Base-by-base conservation (phyloP, 2,329 filamentous ascomycete genomes). In the Plenodomus tracheiphilus region DNA sequence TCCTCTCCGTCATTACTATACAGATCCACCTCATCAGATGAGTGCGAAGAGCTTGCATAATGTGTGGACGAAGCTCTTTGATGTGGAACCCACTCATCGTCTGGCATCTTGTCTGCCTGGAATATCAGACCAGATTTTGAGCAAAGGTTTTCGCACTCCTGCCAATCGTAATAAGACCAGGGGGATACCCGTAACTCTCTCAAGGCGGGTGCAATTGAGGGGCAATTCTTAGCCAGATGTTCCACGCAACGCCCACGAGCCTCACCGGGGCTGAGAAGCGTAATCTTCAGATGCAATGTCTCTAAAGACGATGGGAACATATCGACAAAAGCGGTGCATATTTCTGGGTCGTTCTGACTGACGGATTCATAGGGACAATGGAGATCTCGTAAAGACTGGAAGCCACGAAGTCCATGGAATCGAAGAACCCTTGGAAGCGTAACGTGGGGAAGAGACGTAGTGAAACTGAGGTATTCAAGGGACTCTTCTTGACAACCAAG, bases 11-110 rank as follows among this genome's bases (percentile, higher is more conserved):
- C 36, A 21, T 52, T 41, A 13, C 55, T 50, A 17, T 59, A 61
- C 28, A 61, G 30, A 20, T 57, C 46, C 16, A 57, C 48, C 15
- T 61, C 58, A 39, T 56, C 44, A 2, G 56, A 58, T 4, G 53
- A 54, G 9, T 44, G 39, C 9, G 54, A 52, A 3, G 57, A 55
- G 10, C 47, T 45, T 3, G 46, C 40, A n/a, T 52, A 47, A 9
- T 4, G 46, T 40, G n/a, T 52, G 44, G 4, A 22, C 19, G 47
- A 52, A 58, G n/a, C 28, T 45, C 4, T 5, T 13, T n/a, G 39
- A 50, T 3, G 36, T 46, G 8, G 41, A 39, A 15, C 46, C 19
- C 13, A 13, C 34, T 16, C 39, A 15, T 37, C 37, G 4, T 40
- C 37, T 4, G 20, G 43, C 38, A 47, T 49, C 11, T 41, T 32